Base-by-base conservation (phyloP, 441 rosid genomes). In the Daphne laureola region DNA sequence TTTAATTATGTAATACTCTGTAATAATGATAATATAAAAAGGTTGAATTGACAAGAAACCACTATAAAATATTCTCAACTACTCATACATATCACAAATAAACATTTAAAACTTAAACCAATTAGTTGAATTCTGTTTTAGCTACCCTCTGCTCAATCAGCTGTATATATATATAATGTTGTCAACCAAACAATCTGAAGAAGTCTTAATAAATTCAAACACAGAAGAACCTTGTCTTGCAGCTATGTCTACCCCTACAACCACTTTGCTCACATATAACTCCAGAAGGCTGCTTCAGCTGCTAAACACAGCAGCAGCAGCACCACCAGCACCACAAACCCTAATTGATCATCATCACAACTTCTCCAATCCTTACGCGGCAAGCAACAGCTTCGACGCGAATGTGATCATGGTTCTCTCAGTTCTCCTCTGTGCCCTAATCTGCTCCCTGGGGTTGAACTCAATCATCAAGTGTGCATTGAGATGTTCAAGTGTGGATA, bases 341-440 rank as follows among this genome's bases (percentile, higher is more conserved):
- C 75, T 21, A 21, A 21, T 21, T 21, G 2, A 21, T 3, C 54
- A 21, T 14, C 67, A 36, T 17, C 52, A 12, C 25, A 68, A 59
- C 0, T 14, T 76, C 0, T 50, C 67, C 3, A 63, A 73, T 17
- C 52, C 79, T 36, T 54, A 67, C 23, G 43, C 51, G 2, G 61
- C 48, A 9, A 67, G 72, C 49, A 75, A 57, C 65, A 71, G 61
- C 56, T 86, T 86, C n/a, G 94, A 86, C 57, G 77, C 90, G 31
- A 82, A 86, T 54, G 87, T 78, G 44, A 71, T 86, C 5, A 82
- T 86, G 94, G 80, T 82, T 36, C 74, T 86, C 11, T 66, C 87
- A 17, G 90, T 86, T 43, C 80, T 86, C 17, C 57, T 86, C 6
- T 86, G 87, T 54, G 90, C 90, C 14, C 54, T 86, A 3, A 75